phyloP scores from a whole-genome alignment of 495 filamentous ascomycete species.

The Podospora bellae-mahoneyi region DNA sequence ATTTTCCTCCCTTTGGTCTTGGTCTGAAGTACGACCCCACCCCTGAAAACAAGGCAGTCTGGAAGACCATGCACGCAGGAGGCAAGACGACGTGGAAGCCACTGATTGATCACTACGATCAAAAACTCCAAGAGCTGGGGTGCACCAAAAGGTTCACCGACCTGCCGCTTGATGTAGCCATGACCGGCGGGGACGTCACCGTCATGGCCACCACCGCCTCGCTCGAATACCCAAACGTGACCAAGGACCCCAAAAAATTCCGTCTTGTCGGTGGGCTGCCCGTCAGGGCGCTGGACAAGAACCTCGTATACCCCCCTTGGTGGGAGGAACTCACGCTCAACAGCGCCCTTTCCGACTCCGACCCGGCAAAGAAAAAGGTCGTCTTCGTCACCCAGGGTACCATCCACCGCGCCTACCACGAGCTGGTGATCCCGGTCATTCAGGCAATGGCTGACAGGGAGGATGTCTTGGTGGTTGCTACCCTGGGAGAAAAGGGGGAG shows the following conservation, averaged over 20 bases:
- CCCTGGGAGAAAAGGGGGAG: slow-evolving; percentile 25
- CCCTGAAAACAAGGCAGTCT: slow-evolving; percentile 18
- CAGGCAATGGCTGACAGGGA: slow-evolving; percentile 24
- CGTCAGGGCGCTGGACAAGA: slow-evolving; percentile 12
- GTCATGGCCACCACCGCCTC: slow-evolving; percentile 33
- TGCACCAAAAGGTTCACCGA: slow-evolving; percentile 13
- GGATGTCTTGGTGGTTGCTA: slow-evolving; percentile 34
- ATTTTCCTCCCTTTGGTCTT: slow-evolving; percentile 33
- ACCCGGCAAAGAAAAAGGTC: slow-evolving; percentile 28
- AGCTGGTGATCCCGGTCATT: slow-evolving; percentile 39
- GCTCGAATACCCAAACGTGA: slow-evolving; percentile 17
- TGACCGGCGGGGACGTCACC: slow-evolving; percentile 34
- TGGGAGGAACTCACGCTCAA: slow-evolving; percentile 28
- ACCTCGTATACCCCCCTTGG: slow-evolving; percentile 26
- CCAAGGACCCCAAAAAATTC: not conserved
- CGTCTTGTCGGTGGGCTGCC: slow-evolving; percentile 23
- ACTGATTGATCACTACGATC: slow-evolving; percentile 30
- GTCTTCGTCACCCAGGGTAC: slow-evolving; percentile 42
- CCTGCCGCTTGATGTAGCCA: slow-evolving; percentile 15
- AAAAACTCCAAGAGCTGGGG: slow-evolving; percentile 13
- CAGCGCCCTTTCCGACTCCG: slow-evolving; percentile 14
- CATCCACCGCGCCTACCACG: slow-evolving; percentile 27
- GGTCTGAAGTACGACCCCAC: slow-evolving; percentile 21
- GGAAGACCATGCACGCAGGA: slow-evolving; percentile 11
- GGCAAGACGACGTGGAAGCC: not conserved